Conservation (phyloP, 2,329 filamentous ascomycete species). For the Xylaria sp. region DNA sequence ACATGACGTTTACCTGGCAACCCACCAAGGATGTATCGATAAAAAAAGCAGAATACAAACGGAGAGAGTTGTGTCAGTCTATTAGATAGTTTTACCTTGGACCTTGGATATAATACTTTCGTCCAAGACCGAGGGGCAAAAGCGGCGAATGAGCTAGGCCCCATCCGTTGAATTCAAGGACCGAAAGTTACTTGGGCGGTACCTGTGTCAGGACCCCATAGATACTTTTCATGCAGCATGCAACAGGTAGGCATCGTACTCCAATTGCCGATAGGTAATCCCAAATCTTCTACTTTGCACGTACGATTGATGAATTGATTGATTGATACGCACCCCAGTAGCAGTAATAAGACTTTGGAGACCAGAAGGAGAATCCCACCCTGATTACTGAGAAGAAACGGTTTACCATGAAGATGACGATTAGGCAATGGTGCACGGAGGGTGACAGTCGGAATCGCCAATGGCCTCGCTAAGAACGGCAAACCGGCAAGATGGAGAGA, state of each 20-base stretch:
- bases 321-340: not conserved
- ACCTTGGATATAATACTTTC: not conserved
- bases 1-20: not conserved
- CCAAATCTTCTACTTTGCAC: constrained; percentile 1
- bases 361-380: constrained; percentile 2
- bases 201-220: not conserved
- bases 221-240: not conserved
- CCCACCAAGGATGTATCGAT: not conserved
- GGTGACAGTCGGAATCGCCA: constrained; percentile 24
- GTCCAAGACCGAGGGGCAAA: constrained; percentile 7
- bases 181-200: constrained; percentile 10
- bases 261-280: constrained; percentile 16
- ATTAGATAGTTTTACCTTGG: not conserved
- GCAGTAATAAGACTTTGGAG: constrained; percentile 4
- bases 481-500: constrained; percentile 28
- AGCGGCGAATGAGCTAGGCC: constrained; percentile 15
- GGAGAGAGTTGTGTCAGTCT: not conserved
- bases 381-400: not conserved
- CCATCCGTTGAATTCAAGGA: constrained; percentile 11
- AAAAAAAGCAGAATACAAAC: not conserved
- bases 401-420: not conserved
- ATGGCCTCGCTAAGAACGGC: constrained; percentile 28
- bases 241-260: not conserved
- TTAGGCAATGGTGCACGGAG: constrained; percentile 1
- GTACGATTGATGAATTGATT: constrained; percentile 5